Evolutionary conservation across 306 rosid species (phyloP).

Genomic region (Prunus salicina): DNA sequence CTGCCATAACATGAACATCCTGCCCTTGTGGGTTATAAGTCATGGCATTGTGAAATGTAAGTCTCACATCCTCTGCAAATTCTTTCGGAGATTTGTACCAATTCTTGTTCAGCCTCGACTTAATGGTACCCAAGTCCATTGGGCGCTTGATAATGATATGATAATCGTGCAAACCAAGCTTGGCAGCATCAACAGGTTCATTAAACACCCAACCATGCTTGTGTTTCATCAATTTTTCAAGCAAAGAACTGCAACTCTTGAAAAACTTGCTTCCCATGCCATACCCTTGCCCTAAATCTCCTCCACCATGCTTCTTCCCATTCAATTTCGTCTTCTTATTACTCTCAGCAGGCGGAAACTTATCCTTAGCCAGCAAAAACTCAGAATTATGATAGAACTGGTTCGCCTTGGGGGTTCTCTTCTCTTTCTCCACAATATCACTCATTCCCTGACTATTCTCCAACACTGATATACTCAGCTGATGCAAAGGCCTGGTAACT

Average conservation of each 20-base stretch:
- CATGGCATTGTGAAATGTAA: constrained; percentile 85
- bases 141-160: constrained; percentile 72
- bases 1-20: constrained; percentile 97
- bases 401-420: constrained; percentile 93
- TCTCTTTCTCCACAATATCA: constrained; percentile 85
- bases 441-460: constrained; percentile 65
- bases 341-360: constrained; percentile 84
- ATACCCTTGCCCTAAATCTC: constrained; percentile 54
- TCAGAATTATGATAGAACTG: constrained; percentile 83
- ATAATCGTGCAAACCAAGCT: constrained; percentile 90
- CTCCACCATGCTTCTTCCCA: constrained; percentile 68
- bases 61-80: constrained; percentile 98
- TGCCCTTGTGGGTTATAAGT: constrained; percentile 88
- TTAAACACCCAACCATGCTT: constrained; percentile 94
- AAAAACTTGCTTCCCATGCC: constrained; percentile 75
- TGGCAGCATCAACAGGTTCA: constrained; percentile 74
- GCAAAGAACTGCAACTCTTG: constrained; percentile 86
- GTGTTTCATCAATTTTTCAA: constrained; percentile 91
- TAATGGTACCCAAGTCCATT: constrained; percentile 92
- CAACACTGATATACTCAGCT: constrained; percentile 55
- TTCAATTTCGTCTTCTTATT: constrained; percentile 72
- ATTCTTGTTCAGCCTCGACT: constrained; percentile 72
- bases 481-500: constrained; percentile 62
- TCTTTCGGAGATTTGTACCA: constrained; percentile 96
- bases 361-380: constrained; percentile 91